Percentiles rank a stretch among this genome's conserved stretches.
Conservation (phyloP, 495 filamentous ascomycete genomes). For the Penicillium riverlandense region DNA sequence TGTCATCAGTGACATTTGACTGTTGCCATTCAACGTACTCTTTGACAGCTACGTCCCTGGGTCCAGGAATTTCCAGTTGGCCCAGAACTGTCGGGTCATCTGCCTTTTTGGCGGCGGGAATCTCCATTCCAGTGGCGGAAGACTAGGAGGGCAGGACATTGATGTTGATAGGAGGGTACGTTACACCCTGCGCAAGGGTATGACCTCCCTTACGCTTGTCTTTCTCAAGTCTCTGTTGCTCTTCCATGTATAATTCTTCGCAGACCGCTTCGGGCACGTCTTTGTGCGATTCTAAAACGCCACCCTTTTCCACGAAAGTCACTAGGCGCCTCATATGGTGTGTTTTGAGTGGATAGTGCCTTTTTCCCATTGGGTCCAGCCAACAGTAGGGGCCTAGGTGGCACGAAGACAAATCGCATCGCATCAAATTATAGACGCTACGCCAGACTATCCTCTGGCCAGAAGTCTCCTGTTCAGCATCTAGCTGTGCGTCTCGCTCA, state of each 20-base stretch:
- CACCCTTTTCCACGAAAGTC: slow-evolving; percentile 6
- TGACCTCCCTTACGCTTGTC: background rate
- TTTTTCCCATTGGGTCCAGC: slow-evolving; percentile 15
- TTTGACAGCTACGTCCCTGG: slow-evolving; percentile 14
- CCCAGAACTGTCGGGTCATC: no score
- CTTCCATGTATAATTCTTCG: slow-evolving; percentile 14
- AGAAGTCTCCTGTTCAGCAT: slow-evolving; percentile 10
- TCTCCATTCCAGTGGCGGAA: no score
- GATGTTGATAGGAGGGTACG: slow-evolving; percentile 8
- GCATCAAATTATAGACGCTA: slow-evolving; percentile 17
- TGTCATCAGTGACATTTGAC: slow-evolving; percentile 8
- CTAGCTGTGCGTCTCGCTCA: slow-evolving; percentile 8
- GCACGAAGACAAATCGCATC: slow-evolving; percentile 13
- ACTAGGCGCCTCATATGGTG: slow-evolving; percentile 13
- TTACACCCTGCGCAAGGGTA: background rate
- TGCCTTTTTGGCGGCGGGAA: no score
- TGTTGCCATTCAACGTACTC: slow-evolving; percentile 16
- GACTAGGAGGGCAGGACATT: no score
- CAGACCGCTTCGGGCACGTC: slow-evolving; percentile 8
- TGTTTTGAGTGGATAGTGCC: slow-evolving; percentile 17
- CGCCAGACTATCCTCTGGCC: slow-evolving; percentile 10
- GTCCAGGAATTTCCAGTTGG: slow-evolving; percentile 6
- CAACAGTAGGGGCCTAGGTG: slow-evolving; percentile 16
- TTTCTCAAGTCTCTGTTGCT: slow-evolving; percentile 12
- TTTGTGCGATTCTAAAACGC: slow-evolving; percentile 9